Conservation (phyloP, 1,139 yeast species). For the Saccharomyces hybrid region DNA sequence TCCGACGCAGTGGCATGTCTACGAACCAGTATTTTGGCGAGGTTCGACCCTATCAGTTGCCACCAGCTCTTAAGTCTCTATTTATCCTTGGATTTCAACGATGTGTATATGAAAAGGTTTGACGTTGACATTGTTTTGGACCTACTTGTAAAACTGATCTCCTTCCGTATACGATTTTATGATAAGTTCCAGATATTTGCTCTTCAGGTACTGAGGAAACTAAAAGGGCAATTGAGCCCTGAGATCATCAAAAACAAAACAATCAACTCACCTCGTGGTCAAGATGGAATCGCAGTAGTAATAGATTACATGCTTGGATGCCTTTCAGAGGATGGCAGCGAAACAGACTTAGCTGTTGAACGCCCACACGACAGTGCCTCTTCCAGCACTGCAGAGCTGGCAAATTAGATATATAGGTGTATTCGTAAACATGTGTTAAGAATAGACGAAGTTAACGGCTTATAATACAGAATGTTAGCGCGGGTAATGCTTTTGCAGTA, state of each 20-base stretch:
- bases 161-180: conserved; percentile 33
- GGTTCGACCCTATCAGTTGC: conserved; percentile 58
- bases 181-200: conserved; percentile 28
- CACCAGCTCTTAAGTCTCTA: conserved; percentile 30
- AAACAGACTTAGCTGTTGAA: neutral
- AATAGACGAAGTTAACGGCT: no score
- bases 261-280: conserved; percentile 22
- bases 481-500: neutral
- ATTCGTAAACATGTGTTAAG: no score
- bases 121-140: conserved; percentile 27
- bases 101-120: conserved; percentile 15
- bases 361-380: neutral
- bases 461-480: neutral
- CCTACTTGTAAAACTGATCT: conserved; percentile 23
- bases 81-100: conserved; percentile 14
- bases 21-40: conserved; percentile 57
- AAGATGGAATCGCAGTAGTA: conserved; percentile 15
- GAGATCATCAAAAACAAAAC: conserved; percentile 31
- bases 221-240: conserved; percentile 23
- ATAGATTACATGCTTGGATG: conserved; percentile 17
- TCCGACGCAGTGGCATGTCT: conserved; percentile 76
- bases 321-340: conserved; percentile 4
- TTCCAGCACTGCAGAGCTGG: neutral
- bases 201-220: conserved; percentile 23
- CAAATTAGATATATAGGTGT: no score